Evolutionary conservation across 179 eudicot species (phyloP).

Genomic region (Spinacia oleracea): DNA sequence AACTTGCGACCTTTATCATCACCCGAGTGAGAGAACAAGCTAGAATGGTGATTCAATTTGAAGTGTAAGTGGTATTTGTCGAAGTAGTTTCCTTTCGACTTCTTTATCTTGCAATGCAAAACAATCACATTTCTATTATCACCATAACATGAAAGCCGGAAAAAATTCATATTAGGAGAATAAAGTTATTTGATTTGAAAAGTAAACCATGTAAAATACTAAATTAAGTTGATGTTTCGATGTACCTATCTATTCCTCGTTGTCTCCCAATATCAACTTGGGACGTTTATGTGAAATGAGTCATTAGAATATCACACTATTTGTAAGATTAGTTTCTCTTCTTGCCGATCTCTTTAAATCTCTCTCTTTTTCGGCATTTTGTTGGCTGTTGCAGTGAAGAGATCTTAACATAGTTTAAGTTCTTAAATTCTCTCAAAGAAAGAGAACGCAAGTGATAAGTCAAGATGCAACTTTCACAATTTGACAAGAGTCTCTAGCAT

Average conservation of each 20-base stretch:
- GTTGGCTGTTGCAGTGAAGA: slow-evolving; percentile 10
- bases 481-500: slow-evolving; percentile 14
- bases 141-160: background rate
- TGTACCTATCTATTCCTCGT: background rate
- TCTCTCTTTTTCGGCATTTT: slow-evolving; percentile 1
- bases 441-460: slow-evolving; percentile 8
- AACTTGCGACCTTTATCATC: too few relatives aligned
- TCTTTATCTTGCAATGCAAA: background rate
- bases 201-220: background rate
- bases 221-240: background rate
- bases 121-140: background rate
- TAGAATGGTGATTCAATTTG: too few relatives aligned
- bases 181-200: background rate
- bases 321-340: background rate
- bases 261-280: background rate
- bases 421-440: background rate
- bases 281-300: background rate
- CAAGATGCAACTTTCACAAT: slow-evolving; percentile 19
- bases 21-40: background rate
- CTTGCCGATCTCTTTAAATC: background rate
- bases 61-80: background rate
- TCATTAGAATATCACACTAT: background rate
- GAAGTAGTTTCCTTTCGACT: background rate
- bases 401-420: background rate
- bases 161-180: background rate